These are phyloP conservation scores for Globisporangium abappressorium DNA, from an alignment of 352 stramenopile genomes.

Conservation along the genomic window DNA sequence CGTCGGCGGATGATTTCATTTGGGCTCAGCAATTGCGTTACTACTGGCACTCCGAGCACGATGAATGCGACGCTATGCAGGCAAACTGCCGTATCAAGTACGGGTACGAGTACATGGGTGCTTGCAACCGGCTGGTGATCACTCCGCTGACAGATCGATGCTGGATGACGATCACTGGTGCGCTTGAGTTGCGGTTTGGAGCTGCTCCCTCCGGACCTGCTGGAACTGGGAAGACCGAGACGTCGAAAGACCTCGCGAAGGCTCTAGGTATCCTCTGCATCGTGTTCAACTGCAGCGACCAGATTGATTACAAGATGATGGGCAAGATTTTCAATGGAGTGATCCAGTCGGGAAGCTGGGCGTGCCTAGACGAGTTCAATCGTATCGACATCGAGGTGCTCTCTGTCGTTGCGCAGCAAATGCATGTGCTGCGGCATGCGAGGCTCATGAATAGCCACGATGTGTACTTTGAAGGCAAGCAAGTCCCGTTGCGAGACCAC, in stretches of 20 bases:
- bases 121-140: slow-evolving; percentile 89
- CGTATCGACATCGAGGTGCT: slow-evolving; percentile 88
- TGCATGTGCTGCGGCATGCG: slow-evolving; percentile 62
- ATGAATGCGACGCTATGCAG: slow-evolving; percentile 60
- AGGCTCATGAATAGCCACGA: slow-evolving; percentile 30
- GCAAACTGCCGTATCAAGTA: slow-evolving; percentile 77
- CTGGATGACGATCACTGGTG: slow-evolving; percentile 92
- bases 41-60: slow-evolving; percentile 59
- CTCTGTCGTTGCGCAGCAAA: slow-evolving; percentile 86
- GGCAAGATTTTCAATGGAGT: slow-evolving; percentile 86
- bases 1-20: slow-evolving; percentile 52
- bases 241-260: slow-evolving; percentile 92
- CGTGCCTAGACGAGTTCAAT: slow-evolving; percentile 90
- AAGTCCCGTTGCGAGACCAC: slow-evolving; percentile 56
- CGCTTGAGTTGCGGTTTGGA: slow-evolving; percentile 85
- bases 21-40: slow-evolving; percentile 82
- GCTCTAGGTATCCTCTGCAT: slow-evolving; percentile 91
- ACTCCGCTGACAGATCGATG: slow-evolving; percentile 92
- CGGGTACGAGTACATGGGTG: slow-evolving; percentile 92
- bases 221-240: slow-evolving; percentile 94
- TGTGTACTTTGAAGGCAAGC: slow-evolving; percentile 55
- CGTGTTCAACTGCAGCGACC: slow-evolving; percentile 95
- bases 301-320: slow-evolving; percentile 92
- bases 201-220: slow-evolving; percentile 86
- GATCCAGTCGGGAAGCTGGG: slow-evolving; percentile 74